Conservation (phyloP, 192 early-diverging fungal species). For the Rhizophagus sp. region DNA sequence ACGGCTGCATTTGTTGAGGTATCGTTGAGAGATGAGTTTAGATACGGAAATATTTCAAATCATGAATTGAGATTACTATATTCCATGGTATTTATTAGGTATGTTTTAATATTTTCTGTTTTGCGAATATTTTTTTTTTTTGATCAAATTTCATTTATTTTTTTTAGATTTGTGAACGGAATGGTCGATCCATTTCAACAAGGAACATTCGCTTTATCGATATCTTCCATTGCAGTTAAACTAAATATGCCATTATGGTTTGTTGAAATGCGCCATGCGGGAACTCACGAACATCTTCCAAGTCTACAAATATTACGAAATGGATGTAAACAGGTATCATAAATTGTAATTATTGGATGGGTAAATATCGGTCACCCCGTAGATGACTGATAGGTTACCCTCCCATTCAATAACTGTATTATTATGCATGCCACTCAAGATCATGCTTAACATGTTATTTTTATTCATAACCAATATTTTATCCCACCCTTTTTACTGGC, state of each 20-base stretch:
- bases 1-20: slow-evolving; percentile 64
- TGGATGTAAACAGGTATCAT: slow-evolving; percentile 41
- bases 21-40: slow-evolving; percentile 46
- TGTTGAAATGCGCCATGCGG: slow-evolving; percentile 67
- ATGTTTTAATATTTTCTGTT: not conserved
- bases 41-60: not conserved
- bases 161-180: slow-evolving; percentile 30
- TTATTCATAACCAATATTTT: no score
- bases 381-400: no score
- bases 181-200: slow-evolving; percentile 29
- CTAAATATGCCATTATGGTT: slow-evolving; percentile 66
- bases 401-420: no score
- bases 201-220: slow-evolving; percentile 45
- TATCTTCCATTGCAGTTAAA: slow-evolving; percentile 48
- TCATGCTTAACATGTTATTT: no score
- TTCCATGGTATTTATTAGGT: slow-evolving; percentile 25
- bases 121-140: not conserved
- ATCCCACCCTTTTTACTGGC: no score
- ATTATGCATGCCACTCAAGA: no score
- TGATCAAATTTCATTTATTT: not conserved
- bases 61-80: slow-evolving; percentile 28
- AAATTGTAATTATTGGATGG: no score
- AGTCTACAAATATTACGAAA: slow-evolving; percentile 54
- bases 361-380: no score
- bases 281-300: slow-evolving; percentile 65